Evolutionary conservation across 1,284 basidiomycete species (phyloP).

Genomic region (Trichosporon asahii): DNA sequence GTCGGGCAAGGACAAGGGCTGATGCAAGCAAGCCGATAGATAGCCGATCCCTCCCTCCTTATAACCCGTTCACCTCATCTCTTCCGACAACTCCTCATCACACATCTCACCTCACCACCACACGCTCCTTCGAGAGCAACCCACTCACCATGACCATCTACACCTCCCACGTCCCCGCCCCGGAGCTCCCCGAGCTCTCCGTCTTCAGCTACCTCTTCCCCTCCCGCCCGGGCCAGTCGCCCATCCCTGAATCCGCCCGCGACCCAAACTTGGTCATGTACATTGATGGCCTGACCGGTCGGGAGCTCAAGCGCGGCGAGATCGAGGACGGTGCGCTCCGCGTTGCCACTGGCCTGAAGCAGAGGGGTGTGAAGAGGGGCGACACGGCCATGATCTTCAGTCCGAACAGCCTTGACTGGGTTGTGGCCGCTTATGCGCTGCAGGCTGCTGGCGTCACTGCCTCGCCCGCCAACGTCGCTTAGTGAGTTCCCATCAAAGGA

Average conservation of each 20-base stretch:
- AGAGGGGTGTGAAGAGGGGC: constrained; percentile 30
- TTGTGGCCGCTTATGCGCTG: constrained; percentile 61
- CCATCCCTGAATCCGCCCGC: constrained; percentile 2
- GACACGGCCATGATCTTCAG: constrained; percentile 45
- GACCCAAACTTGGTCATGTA: constrained; percentile 55
- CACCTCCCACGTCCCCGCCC: constrained; percentile 27
- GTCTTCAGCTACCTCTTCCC: constrained; percentile 23
- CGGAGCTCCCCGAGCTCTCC: constrained; percentile 34
- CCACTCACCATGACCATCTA: constrained; percentile 32
- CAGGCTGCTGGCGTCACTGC: constrained; percentile 39
- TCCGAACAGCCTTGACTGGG: constrained; percentile 62
- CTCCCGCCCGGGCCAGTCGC: constrained; percentile 9
- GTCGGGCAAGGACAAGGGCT: too few relatives aligned
- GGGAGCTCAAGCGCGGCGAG: constrained; percentile 59
- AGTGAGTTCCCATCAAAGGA: constrained; percentile 31
- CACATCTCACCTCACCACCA: not conserved
- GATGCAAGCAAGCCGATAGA: too few relatives aligned
- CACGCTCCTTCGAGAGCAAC: not conserved
- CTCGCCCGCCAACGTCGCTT: constrained; percentile 44
- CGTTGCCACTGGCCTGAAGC: constrained; percentile 58
- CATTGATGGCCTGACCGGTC: constrained; percentile 63
- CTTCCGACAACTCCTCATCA: not conserved
- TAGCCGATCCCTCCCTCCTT: too few relatives aligned
- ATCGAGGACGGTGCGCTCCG: constrained; percentile 60
- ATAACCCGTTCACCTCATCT: too few relatives aligned